Evolutionary conservation across 345 rosid genomes (phyloP).

Genomic region (Melaleuca quinquenervia): DNA sequence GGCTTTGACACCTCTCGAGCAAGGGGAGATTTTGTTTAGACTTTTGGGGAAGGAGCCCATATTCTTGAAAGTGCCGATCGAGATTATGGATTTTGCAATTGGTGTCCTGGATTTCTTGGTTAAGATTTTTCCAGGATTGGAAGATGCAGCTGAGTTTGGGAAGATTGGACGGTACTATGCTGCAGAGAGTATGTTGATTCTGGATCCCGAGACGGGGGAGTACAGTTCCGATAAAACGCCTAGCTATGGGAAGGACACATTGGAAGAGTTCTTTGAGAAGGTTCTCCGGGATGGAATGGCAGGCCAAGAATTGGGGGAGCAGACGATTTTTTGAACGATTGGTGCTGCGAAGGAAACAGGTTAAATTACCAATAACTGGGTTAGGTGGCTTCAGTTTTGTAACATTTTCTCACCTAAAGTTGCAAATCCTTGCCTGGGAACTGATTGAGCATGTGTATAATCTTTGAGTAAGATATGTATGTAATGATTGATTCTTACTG

Average conservation of each 20-base stretch:
- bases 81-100: slow-evolving; percentile 82
- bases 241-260: slow-evolving; percentile 73
- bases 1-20: slow-evolving; percentile 82
- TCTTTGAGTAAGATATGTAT: neutral
- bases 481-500: neutral
- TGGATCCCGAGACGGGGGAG: slow-evolving; percentile 79
- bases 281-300: slow-evolving; percentile 86
- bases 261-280: slow-evolving; percentile 73
- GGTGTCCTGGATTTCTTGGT: slow-evolving; percentile 58
- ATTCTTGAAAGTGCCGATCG: slow-evolving; percentile 86
- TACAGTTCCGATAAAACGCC: slow-evolving; percentile 85
- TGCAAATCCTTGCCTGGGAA: neutral
- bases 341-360: neutral
- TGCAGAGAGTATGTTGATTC: slow-evolving; percentile 84
- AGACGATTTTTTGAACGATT: slow-evolving; percentile 43
- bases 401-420: neutral
- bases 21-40: slow-evolving; percentile 74
- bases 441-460: neutral
- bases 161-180: slow-evolving; percentile 94
- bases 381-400: neutral
- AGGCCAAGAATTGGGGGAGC: slow-evolving; percentile 95
- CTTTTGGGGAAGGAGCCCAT: slow-evolving; percentile 71
- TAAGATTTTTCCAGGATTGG: slow-evolving; percentile 63
- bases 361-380: neutral
- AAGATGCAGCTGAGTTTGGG: slow-evolving; percentile 94